Base-by-base conservation (phyloP, 495 filamentous ascomycete species). In the Paragyromitra xinjiangensis region DNA sequence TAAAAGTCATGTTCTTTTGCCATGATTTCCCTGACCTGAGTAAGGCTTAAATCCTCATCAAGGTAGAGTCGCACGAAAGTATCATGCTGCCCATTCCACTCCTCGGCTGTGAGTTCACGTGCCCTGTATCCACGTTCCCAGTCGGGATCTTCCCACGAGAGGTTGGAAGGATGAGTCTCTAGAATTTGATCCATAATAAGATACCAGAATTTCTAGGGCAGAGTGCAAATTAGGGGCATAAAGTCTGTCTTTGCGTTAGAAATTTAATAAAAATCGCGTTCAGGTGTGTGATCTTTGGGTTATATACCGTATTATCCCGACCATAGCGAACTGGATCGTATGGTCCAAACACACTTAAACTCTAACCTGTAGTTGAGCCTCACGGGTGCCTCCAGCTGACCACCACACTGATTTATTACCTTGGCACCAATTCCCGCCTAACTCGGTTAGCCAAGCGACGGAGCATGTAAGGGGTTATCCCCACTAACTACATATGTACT, bases 51-150 rank as follows among this genome's bases (percentile, higher is more conserved):
- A 44, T 68, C 64, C 2, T 22, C 39, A 8, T 69, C 11, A 40
- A 75, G 56, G 29, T 75, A 75, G 16, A 75, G 64, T 34, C 42
- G 53, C 19, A 26, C 69, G 64, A 75, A 50, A 11, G 22, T 62
- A 6, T 59, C 53, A 24, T 40, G 64, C 8, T 62, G 71, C 8
- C 69, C 26, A 22, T 75, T 64, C 72, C 72, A 75, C 39, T 69
- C 72, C 8, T 16, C 24, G 29, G 64, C 45, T 53, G 72, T 51
- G 48, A 62, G 26, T 62, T 61, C 64, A n/a, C 53, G 64, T 11
- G 56, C 45, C 34, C 69, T 75, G 12, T 75, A 66, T 19, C 56
- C 29, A 8, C 6, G n/a, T 29, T 73, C 70, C 70, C 70, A 73
- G 26, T 53, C 5, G 7, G 45, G 6, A 37, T 48, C 6, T 53